Conservation (phyloP, 192 early-diverging fungal genomes). For the Dimargaris cristalligena region DNA sequence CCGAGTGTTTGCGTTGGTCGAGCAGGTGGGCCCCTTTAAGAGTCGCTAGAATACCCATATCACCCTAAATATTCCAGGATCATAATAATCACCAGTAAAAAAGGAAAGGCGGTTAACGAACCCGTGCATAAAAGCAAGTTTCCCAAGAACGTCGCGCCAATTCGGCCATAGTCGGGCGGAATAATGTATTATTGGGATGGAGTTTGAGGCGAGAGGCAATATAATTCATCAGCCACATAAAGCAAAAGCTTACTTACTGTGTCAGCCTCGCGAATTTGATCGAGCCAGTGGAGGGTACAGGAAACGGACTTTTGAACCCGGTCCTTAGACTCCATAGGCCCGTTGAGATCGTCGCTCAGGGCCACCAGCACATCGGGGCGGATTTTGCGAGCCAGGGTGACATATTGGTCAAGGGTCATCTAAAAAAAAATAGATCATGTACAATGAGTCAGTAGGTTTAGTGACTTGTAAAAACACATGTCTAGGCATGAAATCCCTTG, state of each 20-base stretch:
- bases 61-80: background rate
- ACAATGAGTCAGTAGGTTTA: background rate
- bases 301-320: slow-evolving; percentile 26
- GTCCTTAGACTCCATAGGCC: background rate
- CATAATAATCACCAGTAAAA: background rate
- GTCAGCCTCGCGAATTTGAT: slow-evolving; percentile 13
- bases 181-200: too few species aligned
- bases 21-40: background rate
- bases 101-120: background rate
- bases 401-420: background rate
- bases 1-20: slow-evolving; percentile 6
- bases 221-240: background rate
- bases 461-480: background rate
- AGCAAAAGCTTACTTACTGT: background rate
- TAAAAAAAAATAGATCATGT: background rate
- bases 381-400: background rate
- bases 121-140: background rate
- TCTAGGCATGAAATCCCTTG: background rate
- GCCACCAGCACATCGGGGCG: slow-evolving; percentile 5
- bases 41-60: background rate
- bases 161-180: too few species aligned
- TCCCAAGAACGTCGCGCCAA: too few species aligned
- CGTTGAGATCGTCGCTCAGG: slow-evolving; percentile 6
- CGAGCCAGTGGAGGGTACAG: slow-evolving; percentile 24
- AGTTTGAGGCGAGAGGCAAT: background rate